These are phyloP conservation scores for Phlebiopsis gigantea DNA, from an alignment of 768 basidiomycete genomes.

Conservation along the genomic window DNA sequence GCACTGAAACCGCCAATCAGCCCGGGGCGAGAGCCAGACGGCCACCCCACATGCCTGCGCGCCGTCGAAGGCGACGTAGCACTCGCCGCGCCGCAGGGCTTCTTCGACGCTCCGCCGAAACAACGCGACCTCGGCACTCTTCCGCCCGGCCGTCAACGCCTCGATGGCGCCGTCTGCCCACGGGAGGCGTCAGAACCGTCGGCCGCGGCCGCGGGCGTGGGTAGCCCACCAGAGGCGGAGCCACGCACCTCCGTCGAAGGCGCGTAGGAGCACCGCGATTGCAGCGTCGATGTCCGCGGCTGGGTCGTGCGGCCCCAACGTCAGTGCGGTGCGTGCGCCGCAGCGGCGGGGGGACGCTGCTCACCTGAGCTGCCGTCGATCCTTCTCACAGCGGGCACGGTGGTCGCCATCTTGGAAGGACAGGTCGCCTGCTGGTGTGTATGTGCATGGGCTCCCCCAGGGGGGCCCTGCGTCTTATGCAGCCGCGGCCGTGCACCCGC, in stretches of 20 bases:
- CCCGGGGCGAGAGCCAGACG: slow-evolving; percentile 9
- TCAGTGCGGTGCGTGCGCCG: neutral
- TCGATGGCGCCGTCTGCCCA: slow-evolving; percentile 12
- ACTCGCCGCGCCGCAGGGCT: slow-evolving; percentile 5
- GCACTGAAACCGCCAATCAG: slow-evolving; percentile 13
- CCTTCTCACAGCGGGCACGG: slow-evolving; percentile 3
- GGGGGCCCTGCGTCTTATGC: neutral
- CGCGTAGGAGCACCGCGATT: slow-evolving; percentile 15
- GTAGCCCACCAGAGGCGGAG: neutral
- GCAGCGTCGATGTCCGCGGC: slow-evolving; percentile 16
- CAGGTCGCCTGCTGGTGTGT: no score
- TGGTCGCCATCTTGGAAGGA: slow-evolving; percentile 3
- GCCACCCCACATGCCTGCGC: slow-evolving; percentile 6
- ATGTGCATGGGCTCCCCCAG: no score
- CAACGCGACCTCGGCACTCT: neutral
- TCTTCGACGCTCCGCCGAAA: slow-evolving; percentile 9
- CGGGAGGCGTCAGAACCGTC: no score
- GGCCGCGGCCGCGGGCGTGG: no score
- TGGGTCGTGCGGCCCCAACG: slow-evolving; percentile 4
- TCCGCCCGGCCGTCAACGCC: slow-evolving; percentile 6
- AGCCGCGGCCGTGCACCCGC: neutral
- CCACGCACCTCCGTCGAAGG: slow-evolving; percentile 17
- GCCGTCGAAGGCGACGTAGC: slow-evolving; percentile 5
- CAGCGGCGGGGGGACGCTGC: neutral
- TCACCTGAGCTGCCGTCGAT: slow-evolving; percentile 18